A percentile compares a stretch with the other conserved stretches of the same genome.
phyloP scores from a whole-genome alignment of 139 green algal genomes.

The Chlamydomonas sp. region DNA sequence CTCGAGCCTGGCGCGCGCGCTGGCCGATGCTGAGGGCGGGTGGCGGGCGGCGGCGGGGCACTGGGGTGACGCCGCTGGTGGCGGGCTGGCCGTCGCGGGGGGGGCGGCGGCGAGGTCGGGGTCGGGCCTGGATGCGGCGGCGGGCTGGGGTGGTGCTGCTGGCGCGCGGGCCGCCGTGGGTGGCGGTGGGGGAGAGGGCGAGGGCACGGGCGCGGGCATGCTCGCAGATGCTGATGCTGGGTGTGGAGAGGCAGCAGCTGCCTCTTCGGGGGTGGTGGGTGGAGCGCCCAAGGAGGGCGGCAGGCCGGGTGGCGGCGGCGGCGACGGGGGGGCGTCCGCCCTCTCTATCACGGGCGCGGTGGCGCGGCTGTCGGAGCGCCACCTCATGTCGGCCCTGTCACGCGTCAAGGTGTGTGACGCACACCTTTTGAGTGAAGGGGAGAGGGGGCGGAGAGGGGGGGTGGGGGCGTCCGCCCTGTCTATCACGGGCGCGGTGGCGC shows the following conservation, averaged over 20 bases:
- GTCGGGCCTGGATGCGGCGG: not conserved
- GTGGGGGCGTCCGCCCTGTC: not conserved
- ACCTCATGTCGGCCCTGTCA: constrained; percentile 47
- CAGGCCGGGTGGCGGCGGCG: not conserved
- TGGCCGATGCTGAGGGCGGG: not conserved
- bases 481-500: not conserved
- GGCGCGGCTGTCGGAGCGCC: too few relatives aligned
- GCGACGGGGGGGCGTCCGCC: not conserved
- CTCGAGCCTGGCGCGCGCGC: not conserved
- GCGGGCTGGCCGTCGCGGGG: too few relatives aligned
- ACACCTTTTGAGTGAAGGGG: not conserved
- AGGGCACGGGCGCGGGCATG: not conserved
- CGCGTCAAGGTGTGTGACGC: constrained; percentile 27
- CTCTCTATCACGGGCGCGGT: not conserved
- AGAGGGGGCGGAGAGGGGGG: not conserved
- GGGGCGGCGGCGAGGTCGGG: not conserved
- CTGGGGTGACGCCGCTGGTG: not conserved
- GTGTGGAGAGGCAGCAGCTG: not conserved
- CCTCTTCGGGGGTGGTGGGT: not conserved
- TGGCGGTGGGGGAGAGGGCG: not conserved
- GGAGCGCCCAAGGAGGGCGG: not conserved
- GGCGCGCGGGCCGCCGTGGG: not conserved
- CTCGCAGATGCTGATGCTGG: not conserved
- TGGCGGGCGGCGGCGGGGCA: not conserved
- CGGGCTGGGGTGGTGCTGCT: not conserved